Conservation (phyloP, 495 filamentous ascomycete genomes). For the Oidiodendron maius region DNA sequence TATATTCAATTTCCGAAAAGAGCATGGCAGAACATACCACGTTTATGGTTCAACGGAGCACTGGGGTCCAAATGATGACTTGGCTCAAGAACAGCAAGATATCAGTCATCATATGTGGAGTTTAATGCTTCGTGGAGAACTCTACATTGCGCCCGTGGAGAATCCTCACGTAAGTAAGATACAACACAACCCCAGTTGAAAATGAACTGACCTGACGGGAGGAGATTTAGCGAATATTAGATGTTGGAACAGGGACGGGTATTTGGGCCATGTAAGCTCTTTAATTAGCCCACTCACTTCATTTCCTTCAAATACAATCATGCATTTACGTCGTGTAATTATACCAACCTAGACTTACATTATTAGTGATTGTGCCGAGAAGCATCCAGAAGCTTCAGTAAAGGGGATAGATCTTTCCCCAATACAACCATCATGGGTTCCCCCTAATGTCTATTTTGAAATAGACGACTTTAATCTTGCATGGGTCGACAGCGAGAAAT, state of each 20-base stretch:
- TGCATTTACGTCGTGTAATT: slow-evolving; percentile 29
- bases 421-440: slow-evolving; percentile 43
- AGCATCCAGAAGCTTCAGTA: slow-evolving; percentile 46
- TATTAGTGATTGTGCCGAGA: slow-evolving; percentile 43
- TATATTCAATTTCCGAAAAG: slow-evolving; percentile 23
- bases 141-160: too few species aligned
- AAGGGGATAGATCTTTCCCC: slow-evolving; percentile 47
- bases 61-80: not conserved
- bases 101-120: not conserved
- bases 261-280: slow-evolving; percentile 65
- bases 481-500: slow-evolving; percentile 40
- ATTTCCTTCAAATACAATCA: not conserved
- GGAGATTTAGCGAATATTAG: slow-evolving; percentile 1
- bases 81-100: not conserved
- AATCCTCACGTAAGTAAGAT: too few species aligned
- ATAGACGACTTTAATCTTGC: slow-evolving; percentile 49
- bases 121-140: too few species aligned
- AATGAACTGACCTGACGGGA: not conserved
- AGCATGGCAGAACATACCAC: slow-evolving; percentile 30
- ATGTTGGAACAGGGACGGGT: slow-evolving; percentile 40
- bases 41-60: slow-evolving; percentile 15
- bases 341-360: slow-evolving; percentile 47
- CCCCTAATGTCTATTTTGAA: slow-evolving; percentile 45
- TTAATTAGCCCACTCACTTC: slow-evolving; percentile 24
- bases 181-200: slow-evolving; percentile 7